These are phyloP conservation scores for Aureobasidium sp. DNA, from an alignment of 2,329 filamentous ascomycete genomes.

Conservation along the genomic window DNA sequence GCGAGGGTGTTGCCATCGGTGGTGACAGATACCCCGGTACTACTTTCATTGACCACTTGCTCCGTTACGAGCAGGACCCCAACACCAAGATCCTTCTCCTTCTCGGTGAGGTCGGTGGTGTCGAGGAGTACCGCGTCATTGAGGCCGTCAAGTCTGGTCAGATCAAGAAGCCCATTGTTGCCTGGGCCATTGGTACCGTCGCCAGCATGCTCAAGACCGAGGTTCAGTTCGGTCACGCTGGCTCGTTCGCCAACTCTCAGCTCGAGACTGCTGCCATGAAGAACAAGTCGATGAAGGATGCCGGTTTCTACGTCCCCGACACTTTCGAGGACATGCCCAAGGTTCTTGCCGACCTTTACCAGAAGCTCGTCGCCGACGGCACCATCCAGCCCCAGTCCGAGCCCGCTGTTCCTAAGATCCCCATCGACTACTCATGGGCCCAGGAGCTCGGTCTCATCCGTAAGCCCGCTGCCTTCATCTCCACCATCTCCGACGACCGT, in stretches of 20 bases:
- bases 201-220: conserved; percentile 99
- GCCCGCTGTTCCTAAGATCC: conserved; percentile 95
- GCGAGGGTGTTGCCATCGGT: conserved; percentile 98
- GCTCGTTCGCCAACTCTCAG: conserved; percentile 97
- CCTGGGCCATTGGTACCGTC: conserved; percentile 98
- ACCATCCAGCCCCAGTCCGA: conserved; percentile 80
- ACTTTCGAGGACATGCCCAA: conserved; percentile 93
- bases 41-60: conserved; percentile 97
- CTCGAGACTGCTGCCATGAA: conserved; percentile 94
- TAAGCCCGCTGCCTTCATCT: conserved; percentile 99
- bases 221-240: conserved; percentile 98
- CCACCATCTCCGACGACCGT: conserved; percentile 99
- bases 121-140: conserved; percentile 99
- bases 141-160: conserved; percentile 89
- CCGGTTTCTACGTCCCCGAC: conserved; percentile 87
- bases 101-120: conserved; percentile 96
- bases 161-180: conserved; percentile 98
- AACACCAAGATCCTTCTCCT: conserved; percentile 96
- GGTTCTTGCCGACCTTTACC: conserved; percentile 72
- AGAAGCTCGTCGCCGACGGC: conserved; percentile 77
- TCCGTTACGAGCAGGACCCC: conserved; percentile 92
- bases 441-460: conserved; percentile 99
- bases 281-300: conserved; percentile 95
- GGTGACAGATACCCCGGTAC: conserved; percentile 98
- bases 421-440: conserved; percentile 98